Base-by-base conservation (phyloP, 1,284 basidiomycete species). In the Ganoderma resinaceum region DNA sequence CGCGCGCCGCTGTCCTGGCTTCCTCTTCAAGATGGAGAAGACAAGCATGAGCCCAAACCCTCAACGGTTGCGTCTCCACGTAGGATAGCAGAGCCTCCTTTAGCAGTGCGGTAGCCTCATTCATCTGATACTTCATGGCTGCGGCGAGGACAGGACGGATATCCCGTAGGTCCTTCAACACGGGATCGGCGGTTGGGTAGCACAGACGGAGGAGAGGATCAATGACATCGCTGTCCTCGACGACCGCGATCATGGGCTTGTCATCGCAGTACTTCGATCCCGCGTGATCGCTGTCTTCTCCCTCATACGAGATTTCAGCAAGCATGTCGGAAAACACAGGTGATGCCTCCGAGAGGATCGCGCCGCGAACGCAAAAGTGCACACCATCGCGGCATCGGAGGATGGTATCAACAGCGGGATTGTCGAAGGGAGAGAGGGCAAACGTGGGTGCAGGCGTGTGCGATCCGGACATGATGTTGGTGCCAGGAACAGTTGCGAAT, bases 151-250 rank as follows among this genome's bases (percentile, higher is more conserved):
- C 64, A 8, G 55, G 55, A 12, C 33, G 33, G 55, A 58, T 58
- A 35, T 58, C 55, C 20, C 23, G 20, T 8, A 58, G 57, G 61
- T 66, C 60, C 20, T 75, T 55, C 2, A 65, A 60, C 5, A 73
- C 72, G 3, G 72, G 72, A 20, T 70, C 62, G 8, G 74, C 68
- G n/a, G 73, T 66, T 0, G 83, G 82, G 69, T 84, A 82, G 60
- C 79, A 80, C 52, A 81, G 76, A 38, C 78, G 75, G 59, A 84
- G 74, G 46, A 84, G 77, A 59, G 71, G 68, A 38, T 80, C 76
- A 60, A 84, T 61, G 12, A 73, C 76, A 38, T 68, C 62, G 53
- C 76, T 74, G 40, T 76, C 66, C 70, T 85, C 84, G 31, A 74
- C 62, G 20, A 83, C 65, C 29, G 66, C 65, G 55, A 85, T 55